Conservation (phyloP, 441 rosid species). For the Aquilaria agallochum region DNA sequence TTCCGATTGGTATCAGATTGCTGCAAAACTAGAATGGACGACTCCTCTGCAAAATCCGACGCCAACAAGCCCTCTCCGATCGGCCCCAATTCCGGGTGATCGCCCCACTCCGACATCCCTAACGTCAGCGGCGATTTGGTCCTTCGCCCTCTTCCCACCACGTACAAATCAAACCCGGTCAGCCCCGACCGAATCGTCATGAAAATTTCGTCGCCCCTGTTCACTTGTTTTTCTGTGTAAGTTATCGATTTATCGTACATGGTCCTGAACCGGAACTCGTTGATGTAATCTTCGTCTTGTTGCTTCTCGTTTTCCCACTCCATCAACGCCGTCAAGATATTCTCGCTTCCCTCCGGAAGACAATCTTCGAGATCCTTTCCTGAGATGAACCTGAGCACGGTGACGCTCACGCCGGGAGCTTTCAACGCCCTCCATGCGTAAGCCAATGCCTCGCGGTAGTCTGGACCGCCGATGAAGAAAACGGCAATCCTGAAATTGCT, state of each 20-base stretch:
- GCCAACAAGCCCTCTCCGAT: conserved; percentile 10
- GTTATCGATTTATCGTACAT: conserved; percentile 21
- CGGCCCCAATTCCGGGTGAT: conserved; percentile 10
- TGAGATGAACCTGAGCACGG: conserved; percentile 35
- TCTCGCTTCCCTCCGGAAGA: background rate
- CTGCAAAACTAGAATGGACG: conserved; percentile 13
- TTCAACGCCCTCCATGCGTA: conserved; percentile 50
- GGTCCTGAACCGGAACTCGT: conserved; percentile 31
- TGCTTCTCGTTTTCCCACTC: conserved; percentile 4
- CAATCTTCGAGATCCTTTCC: conserved; percentile 7
- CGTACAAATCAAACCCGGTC: conserved; percentile 9
- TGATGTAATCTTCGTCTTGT: conserved; percentile 29
- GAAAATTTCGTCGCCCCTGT: conserved; percentile 1
- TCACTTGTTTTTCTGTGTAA: conserved; percentile 27
- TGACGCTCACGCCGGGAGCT: conserved; percentile 19
- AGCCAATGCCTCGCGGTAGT: conserved; percentile 47
- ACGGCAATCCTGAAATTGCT: conserved; percentile 16
- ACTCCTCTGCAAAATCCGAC: background rate
- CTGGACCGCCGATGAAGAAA: conserved; percentile 43
- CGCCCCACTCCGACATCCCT: conserved; percentile 12
- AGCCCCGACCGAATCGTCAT: background rate
- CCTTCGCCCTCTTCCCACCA: conserved; percentile 12
- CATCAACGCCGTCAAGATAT: background rate
- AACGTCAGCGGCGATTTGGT: conserved; percentile 8
- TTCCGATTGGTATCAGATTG: background rate